A percentile compares a stretch with the other conserved stretches of the same genome.
Conservation (phyloP, 2,329 filamentous ascomycete species). For the Hymenoscyphus fructigenus region DNA sequence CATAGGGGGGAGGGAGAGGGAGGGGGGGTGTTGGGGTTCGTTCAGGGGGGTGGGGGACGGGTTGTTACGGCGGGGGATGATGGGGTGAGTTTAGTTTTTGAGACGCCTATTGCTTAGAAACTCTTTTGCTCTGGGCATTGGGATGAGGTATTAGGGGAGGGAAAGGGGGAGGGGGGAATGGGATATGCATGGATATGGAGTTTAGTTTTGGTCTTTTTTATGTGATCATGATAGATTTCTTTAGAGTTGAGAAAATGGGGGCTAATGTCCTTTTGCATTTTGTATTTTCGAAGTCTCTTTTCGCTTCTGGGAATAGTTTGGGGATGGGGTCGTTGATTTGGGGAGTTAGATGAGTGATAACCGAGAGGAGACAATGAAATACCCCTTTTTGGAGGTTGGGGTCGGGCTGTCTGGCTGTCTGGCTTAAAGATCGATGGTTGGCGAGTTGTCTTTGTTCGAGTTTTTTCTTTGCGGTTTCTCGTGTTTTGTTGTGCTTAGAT, state of each 20-base stretch:
- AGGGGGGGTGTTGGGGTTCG: conserved; percentile 87
- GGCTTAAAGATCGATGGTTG: no score
- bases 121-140: not conserved
- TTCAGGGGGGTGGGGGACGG: conserved; percentile 74
- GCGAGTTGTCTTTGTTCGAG: no score
- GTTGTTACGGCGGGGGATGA: conserved; percentile 93
- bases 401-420: not conserved
- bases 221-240: not conserved
- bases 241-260: not conserved
- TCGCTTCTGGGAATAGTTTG: not conserved
- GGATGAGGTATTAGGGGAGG: not conserved
- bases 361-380: not conserved
- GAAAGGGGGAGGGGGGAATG: not conserved
- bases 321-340: not conserved
- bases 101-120: conserved; percentile 39
- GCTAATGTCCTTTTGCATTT: not conserved
- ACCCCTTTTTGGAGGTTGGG: not conserved
- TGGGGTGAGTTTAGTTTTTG: conserved; percentile 66
- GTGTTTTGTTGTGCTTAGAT: no score
- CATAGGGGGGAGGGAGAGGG: conserved; percentile 83
- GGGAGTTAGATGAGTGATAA: not conserved
- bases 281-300: not conserved
- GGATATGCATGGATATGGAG: not conserved
- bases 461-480: no score
- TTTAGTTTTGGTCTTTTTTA: not conserved